phyloP scores from a whole-genome alignment of 1,284 basidiomycete species.

The Exsudoporus floridanus region DNA sequence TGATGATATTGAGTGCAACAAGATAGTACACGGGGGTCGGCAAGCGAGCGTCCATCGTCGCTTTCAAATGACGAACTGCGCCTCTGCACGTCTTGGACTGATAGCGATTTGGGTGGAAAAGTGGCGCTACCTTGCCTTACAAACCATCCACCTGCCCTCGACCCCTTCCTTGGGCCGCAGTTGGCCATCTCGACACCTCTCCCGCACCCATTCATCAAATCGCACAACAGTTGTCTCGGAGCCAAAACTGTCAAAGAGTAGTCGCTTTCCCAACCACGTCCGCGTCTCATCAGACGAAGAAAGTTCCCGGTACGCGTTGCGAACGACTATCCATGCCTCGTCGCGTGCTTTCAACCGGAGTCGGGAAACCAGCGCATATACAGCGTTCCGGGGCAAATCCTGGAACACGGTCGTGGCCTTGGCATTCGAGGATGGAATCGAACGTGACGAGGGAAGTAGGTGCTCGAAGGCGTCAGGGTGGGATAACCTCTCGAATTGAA shows the following conservation, averaged over 20 bases:
- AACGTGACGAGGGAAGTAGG: constrained; percentile 16
- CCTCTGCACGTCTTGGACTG: background rate
- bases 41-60: background rate
- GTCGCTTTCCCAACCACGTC: constrained; percentile 51
- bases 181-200: constrained; percentile 43
- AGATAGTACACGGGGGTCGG: background rate
- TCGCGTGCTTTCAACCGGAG: constrained; percentile 51
- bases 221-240: constrained; percentile 35
- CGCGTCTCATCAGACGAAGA: constrained; percentile 42
- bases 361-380: constrained; percentile 44
- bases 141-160: constrained; percentile 59
- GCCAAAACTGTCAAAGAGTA: constrained; percentile 36
- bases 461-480: constrained; percentile 30
- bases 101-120: background rate
- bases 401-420: background rate
- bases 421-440: constrained; percentile 2
- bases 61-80: background rate
- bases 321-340: constrained; percentile 59
- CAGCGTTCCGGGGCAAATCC: constrained; percentile 42
- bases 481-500: constrained; percentile 47
- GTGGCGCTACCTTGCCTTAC: constrained; percentile 25
- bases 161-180: constrained; percentile 52
- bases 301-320: constrained; percentile 64
- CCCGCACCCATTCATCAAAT: constrained; percentile 49
- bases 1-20: background rate